phyloP scores from a whole-genome alignment of 2,329 filamentous ascomycete genomes.

The Xylaria sp. region DNA sequence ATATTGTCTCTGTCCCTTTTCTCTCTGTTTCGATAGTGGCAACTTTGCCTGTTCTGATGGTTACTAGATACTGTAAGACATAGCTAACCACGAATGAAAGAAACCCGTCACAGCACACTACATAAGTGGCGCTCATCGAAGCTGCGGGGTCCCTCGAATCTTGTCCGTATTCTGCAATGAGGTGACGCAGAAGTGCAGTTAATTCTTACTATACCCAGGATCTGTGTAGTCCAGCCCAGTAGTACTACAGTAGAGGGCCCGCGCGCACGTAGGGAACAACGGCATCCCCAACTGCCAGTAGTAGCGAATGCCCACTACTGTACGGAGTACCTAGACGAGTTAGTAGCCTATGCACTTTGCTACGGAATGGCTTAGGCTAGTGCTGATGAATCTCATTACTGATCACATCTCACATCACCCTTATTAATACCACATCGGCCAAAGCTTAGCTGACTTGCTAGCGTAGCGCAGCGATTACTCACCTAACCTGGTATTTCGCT shows the following conservation, averaged over 20 bases:
- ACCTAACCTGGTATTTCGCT: not conserved
- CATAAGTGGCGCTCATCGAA: not conserved
- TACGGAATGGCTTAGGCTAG: not conserved
- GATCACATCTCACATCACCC: constrained; percentile 12
- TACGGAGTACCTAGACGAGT: not conserved
- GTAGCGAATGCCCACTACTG: too few relatives aligned
- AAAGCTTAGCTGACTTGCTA: not conserved
- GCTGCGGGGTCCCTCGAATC: not conserved
- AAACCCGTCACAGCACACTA: too few relatives aligned
- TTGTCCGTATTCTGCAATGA: not conserved
- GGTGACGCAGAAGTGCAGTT: not conserved
- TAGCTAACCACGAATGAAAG: too few relatives aligned
- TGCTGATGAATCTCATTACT: constrained; percentile 16
- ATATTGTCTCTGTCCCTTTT: too few relatives aligned
- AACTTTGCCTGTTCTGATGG: too few relatives aligned
- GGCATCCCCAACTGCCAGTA: not conserved
- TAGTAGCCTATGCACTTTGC: not conserved
- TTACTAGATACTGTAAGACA: too few relatives aligned
- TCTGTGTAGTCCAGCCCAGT: too few relatives aligned
- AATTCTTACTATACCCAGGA: not conserved
- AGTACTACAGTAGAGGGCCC: not conserved
- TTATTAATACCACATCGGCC: not conserved
- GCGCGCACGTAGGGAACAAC: constrained; percentile 4
- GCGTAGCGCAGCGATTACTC: constrained; percentile 14
- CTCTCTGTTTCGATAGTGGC: not conserved